A percentile compares a stretch with the other conserved stretches of the same genome.
These are phyloP conservation scores for Phytophthora aleatoria DNA, from an alignment of 352 stramenopile genomes.

Conservation along the genomic window DNA sequence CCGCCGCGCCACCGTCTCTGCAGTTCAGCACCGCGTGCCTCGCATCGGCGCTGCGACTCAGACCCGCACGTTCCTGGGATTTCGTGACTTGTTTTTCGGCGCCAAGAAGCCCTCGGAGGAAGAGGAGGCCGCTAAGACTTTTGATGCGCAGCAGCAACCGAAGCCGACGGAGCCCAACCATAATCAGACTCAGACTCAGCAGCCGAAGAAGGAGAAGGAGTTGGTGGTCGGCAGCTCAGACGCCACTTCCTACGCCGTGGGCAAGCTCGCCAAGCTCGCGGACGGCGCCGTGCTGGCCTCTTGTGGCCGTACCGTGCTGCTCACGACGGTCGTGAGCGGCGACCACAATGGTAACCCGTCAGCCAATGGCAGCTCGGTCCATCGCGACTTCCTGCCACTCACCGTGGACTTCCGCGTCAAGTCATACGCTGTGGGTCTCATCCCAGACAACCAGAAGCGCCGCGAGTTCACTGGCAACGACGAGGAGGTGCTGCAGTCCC, in stretches of 20 bases:
- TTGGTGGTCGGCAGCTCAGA: slow-evolving; percentile 57
- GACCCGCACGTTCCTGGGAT: slow-evolving; percentile 60
- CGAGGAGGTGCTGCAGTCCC: slow-evolving; percentile 96
- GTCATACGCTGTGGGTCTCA: slow-evolving; percentile 83
- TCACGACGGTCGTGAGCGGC: slow-evolving; percentile 84
- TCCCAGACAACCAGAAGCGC: slow-evolving; percentile 87
- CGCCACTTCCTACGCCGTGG: slow-evolving; percentile 60
- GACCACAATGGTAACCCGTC: slow-evolving; percentile 44
- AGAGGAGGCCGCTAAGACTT: slow-evolving; percentile 21
- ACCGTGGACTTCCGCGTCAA: slow-evolving; percentile 95
- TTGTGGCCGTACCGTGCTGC: slow-evolving; percentile 85
- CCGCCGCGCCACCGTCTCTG: slow-evolving; percentile 13
- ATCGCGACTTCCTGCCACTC: slow-evolving; percentile 88
- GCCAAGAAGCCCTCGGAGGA: slow-evolving; percentile 42
- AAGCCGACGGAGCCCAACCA: slow-evolving; percentile 9
- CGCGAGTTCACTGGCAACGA: slow-evolving; percentile 92
- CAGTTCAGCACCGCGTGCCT: slow-evolving; percentile 4
- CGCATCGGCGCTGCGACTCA: slow-evolving; percentile 28
- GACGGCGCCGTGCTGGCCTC: slow-evolving; percentile 86
- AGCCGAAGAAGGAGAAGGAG: slow-evolving; percentile 27
- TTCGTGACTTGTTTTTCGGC: slow-evolving; percentile 71
- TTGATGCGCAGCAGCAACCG: neutral
- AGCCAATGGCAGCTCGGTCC: slow-evolving; percentile 5
- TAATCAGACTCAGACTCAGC: slow-evolving; percentile 9
- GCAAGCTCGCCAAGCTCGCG: slow-evolving; percentile 84